Evolutionary conservation across 352 stramenopile species (phyloP).

Genomic region (Phytophthora meadii): DNA sequence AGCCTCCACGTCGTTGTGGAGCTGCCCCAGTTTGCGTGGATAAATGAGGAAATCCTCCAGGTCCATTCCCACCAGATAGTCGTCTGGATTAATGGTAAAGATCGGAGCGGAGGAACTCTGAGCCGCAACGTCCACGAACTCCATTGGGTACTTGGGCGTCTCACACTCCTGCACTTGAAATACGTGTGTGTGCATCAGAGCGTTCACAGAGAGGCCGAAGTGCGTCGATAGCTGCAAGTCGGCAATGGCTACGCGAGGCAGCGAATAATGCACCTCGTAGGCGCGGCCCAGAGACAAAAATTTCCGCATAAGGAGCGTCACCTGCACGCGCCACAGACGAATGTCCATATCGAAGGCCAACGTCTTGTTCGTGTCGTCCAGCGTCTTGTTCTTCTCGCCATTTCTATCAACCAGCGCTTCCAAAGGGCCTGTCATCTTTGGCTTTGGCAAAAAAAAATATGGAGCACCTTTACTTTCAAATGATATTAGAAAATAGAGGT

Average conservation of each 20-base stretch:
- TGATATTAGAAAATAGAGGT: too few species aligned
- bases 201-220: conserved; percentile 55
- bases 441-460: too few species aligned
- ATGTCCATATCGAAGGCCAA: conserved; percentile 50
- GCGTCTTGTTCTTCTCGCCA: too few species aligned
- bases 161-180: conserved; percentile 52
- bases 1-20: conserved; percentile 48
- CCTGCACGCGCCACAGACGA: conserved; percentile 57
- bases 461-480: too few species aligned
- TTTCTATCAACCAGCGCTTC: too few species aligned
- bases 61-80: conserved; percentile 92
- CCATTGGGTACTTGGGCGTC: conserved; percentile 34
- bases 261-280: conserved; percentile 63
- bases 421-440: too few species aligned
- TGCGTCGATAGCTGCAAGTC: conserved; percentile 27
- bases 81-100: conserved; percentile 89
- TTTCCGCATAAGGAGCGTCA: conserved; percentile 50
- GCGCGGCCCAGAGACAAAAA: conserved; percentile 64
- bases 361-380: conserved; percentile 1
- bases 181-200: conserved; percentile 56
- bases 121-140: conserved; percentile 44
- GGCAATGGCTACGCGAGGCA: conserved; percentile 27
- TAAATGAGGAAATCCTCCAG: conserved; percentile 60
- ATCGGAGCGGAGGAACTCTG: conserved; percentile 55
- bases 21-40: conserved; percentile 47